These are phyloP conservation scores for Pseudocercospora crystallina DNA, from an alignment of 2,329 filamentous ascomycete species.

Conservation along the genomic window DNA sequence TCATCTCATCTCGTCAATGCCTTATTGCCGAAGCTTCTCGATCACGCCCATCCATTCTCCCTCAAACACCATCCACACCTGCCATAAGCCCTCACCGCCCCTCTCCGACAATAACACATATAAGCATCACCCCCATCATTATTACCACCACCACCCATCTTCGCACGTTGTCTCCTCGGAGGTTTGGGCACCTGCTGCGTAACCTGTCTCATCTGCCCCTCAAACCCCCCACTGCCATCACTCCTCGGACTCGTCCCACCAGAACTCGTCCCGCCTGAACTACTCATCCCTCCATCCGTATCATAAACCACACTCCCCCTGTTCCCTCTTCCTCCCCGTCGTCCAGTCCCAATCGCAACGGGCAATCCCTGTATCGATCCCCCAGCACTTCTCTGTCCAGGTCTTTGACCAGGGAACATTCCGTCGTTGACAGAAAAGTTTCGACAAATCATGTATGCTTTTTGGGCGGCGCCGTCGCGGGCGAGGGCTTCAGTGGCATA, in stretches of 20 bases:
- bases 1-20: not conserved
- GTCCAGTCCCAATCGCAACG: constrained; percentile 63
- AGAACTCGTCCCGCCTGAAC: constrained; percentile 44
- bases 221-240: constrained; percentile 44
- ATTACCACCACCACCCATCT: too few species aligned
- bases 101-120: constrained; percentile 37
- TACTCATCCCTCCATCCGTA: constrained; percentile 36
- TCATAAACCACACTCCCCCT: constrained; percentile 46
- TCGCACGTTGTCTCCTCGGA: too few species aligned
- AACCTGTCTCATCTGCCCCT: constrained; percentile 31
- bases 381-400: constrained; percentile 46
- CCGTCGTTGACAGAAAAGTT: constrained; percentile 97
- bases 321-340: constrained; percentile 47
- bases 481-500: constrained; percentile 81
- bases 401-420: constrained; percentile 66
- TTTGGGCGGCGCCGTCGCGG: constrained; percentile 90
- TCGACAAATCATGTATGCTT: constrained; percentile 94
- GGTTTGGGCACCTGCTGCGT: constrained; percentile 23
- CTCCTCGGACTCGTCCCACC: constrained; percentile 57
- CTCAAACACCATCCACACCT: constrained; percentile 44
- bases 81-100: constrained; percentile 41
- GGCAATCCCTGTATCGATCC: constrained; percentile 60
- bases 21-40: not conserved
- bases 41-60: constrained; percentile 41
- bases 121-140: constrained; percentile 22